A percentile compares a stretch with the other conserved stretches of the same genome.
phyloP scores from a whole-genome alignment of 2,329 filamentous ascomycete species.

The Lecanicillium sp. region DNA sequence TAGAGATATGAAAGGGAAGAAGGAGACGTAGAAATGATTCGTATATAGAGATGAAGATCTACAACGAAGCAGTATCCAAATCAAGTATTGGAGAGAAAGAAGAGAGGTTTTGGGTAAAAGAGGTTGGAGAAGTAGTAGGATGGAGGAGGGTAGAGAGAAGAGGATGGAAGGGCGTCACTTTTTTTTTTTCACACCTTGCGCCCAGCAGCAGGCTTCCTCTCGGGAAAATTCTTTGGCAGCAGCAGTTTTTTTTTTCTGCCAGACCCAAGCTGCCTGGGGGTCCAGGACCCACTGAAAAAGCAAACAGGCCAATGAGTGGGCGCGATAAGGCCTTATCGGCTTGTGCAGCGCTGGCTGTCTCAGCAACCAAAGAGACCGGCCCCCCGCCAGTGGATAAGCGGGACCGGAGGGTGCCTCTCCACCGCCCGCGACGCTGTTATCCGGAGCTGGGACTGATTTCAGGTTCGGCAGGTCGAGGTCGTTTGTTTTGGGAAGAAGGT shows the following conservation, averaged over 20 bases:
- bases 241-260: slow-evolving; percentile 13
- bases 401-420: not conserved
- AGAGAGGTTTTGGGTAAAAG: not conserved
- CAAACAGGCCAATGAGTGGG: not conserved
- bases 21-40: not conserved
- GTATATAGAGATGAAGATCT: slow-evolving; percentile 1
- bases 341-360: slow-evolving; percentile 5
- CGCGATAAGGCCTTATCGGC: slow-evolving; percentile 12
- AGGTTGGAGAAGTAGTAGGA: slow-evolving; percentile 7
- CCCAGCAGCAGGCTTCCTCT: not conserved
- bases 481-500: no score
- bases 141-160: slow-evolving; percentile 5
- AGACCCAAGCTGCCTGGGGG: not conserved
- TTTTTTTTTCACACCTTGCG: slow-evolving; percentile 7
- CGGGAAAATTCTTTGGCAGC: slow-evolving; percentile 9
- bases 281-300: not conserved
- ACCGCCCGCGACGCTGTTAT: slow-evolving; percentile 2
- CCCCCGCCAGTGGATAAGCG: slow-evolving; percentile 4
- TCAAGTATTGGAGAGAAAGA: not conserved
- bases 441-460: no score
- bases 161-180: slow-evolving; percentile 7
- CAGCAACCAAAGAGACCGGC: slow-evolving; percentile 13
- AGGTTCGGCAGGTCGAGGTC: no score
- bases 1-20: no score
- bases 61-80: slow-evolving; percentile 2